A percentile compares a stretch with the other conserved stretches of the same genome.
Conservation (phyloP, 1,284 basidiomycete genomes). For the Ganoderma multipileum region DNA sequence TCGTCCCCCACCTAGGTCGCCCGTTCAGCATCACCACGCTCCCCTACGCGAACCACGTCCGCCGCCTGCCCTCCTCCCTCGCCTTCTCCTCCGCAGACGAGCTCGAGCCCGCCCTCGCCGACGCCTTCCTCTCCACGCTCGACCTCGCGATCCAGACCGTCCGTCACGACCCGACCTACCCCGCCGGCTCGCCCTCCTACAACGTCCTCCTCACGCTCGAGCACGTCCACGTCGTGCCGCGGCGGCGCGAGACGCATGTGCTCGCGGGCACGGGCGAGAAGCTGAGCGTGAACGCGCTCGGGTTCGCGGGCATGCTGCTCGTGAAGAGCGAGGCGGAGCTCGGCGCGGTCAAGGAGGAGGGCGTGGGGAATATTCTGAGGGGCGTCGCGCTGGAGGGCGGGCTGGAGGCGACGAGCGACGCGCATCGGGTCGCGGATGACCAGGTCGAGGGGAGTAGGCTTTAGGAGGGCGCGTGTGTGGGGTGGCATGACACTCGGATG, state of each 20-base stretch:
- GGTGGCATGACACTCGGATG: not conserved
- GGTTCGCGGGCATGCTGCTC: slow-evolving; percentile 87
- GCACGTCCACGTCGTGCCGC: slow-evolving; percentile 85
- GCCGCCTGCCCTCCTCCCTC: slow-evolving; percentile 64
- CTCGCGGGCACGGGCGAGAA: slow-evolving; percentile 57
- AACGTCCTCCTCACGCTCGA: slow-evolving; percentile 85
- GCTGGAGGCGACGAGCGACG: slow-evolving; percentile 57
- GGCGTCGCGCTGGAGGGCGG: slow-evolving; percentile 69
- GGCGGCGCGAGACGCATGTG: slow-evolving; percentile 62
- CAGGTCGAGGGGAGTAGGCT: not conserved
- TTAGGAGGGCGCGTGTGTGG: not conserved
- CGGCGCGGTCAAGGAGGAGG: slow-evolving; percentile 66
- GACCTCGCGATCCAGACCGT: slow-evolving; percentile 83
- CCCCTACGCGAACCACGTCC: slow-evolving; percentile 84
- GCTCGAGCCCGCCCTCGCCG: slow-evolving; percentile 63
- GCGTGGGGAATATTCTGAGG: slow-evolving; percentile 63
- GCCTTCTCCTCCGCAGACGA: slow-evolving; percentile 50
- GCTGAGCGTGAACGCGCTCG: slow-evolving; percentile 82
- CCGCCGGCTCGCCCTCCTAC: slow-evolving; percentile 73
- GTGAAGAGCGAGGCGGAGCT: slow-evolving; percentile 82
- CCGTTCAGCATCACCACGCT: slow-evolving; percentile 13
- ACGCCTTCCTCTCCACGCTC: slow-evolving; percentile 75
- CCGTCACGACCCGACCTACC: slow-evolving; percentile 67
- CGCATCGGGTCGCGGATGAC: slow-evolving; percentile 24
- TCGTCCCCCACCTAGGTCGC: not conserved